Conservation (phyloP, 2,329 filamentous ascomycete species). For the Remersonia thermophila region DNA sequence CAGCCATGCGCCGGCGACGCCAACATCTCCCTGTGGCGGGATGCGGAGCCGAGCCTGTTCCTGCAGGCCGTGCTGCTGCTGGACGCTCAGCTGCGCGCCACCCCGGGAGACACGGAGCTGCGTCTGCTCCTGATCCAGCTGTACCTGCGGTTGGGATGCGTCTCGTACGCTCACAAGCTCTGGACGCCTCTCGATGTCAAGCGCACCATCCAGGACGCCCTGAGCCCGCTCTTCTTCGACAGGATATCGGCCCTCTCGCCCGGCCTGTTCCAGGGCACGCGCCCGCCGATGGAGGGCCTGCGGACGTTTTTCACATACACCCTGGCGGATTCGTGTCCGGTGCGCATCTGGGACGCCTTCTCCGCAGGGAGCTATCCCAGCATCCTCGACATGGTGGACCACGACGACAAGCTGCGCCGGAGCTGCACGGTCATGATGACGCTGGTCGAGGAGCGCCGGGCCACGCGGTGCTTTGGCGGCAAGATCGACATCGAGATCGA, state of each 20-base stretch:
- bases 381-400: constrained; percentile 34
- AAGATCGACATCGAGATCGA: constrained; percentile 28
- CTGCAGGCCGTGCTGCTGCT: constrained; percentile 38
- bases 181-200: constrained; percentile 44
- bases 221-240: constrained; percentile 43
- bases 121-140: constrained; percentile 40
- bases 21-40: constrained; percentile 11
- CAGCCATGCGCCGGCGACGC: constrained; percentile 5
- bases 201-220: constrained; percentile 43
- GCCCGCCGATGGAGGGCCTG: constrained; percentile 29
- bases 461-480: constrained; percentile 30
- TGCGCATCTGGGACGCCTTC: constrained; percentile 37
- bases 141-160: constrained; percentile 38
- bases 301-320: constrained; percentile 34
- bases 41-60: constrained; percentile 22
- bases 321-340: constrained; percentile 25
- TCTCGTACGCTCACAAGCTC: constrained; percentile 32
- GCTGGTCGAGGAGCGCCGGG: constrained; percentile 38
- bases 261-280: constrained; percentile 25
- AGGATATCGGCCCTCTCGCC: constrained; percentile 41
- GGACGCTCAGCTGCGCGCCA: constrained; percentile 34
- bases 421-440: constrained; percentile 43
- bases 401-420: constrained; percentile 30
- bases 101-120: constrained; percentile 34
- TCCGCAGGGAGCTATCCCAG: constrained; percentile 38